Evolutionary conservation across 1,139 yeast species (phyloP), one percentile per base, ranked within the genome.

Genomic region (Debaryomyces subglobosus): DNA sequence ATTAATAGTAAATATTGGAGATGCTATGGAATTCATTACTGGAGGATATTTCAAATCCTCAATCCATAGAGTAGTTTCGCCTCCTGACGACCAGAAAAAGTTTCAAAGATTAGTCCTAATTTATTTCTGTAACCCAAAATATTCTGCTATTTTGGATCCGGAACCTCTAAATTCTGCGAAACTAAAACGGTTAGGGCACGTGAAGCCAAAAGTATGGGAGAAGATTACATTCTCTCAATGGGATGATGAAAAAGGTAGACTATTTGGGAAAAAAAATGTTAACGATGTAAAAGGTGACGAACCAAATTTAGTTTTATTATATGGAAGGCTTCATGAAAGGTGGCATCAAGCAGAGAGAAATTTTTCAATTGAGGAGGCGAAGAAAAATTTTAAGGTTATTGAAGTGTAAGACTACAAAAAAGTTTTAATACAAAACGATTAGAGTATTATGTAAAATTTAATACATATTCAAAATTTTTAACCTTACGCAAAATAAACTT

Each of bases 1-100:
- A 1, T 64, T 78, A 30, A 70, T 79, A 46, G 82, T 78, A 8
- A 78, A 78, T 51, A 60, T 67, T 29, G 72, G 72, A 5, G 72
- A 67, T 48, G 65, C 71, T 0, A 56, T 67, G 43, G 60, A 60
- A 39, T 67, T 67, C 44, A 65, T 69, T 65, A 61, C 69, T 13
- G 71, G 71, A 8, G 71, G 71, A 1, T 65, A 58, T 47, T 67
- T 67, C 52, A 66, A 66, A 43, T 63, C 68, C n/a, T 64, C 72
- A 0, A 56, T 67, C 35, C 72, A 67, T 50, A 52, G 71, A 34
- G 72, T 67, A 1, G 54, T 67, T 3, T 52, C 71, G 34, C 70
- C 72, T 9, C 72, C 72, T 4, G 58, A 55, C 21, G 72, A 67
- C 44, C 72, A 67, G 49, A 59, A 59, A 25, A 49, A 54, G 3